Evolutionary conservation across 2,329 filamentous ascomycete genomes (phyloP).

Genomic region (Zopfia rhizophila): DNA sequence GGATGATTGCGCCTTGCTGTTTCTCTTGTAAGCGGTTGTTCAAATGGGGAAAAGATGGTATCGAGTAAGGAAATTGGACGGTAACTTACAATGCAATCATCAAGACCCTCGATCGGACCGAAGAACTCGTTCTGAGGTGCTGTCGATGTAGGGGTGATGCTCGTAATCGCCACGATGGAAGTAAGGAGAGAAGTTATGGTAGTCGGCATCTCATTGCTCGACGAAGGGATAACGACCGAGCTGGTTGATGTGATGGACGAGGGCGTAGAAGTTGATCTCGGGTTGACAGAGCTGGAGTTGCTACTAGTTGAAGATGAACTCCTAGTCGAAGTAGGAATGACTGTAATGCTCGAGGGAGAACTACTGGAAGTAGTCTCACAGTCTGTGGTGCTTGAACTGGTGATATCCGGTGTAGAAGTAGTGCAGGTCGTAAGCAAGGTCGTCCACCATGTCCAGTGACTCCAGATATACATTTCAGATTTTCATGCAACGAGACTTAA

Average conservation of each 20-base stretch:
- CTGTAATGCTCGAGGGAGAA: background rate
- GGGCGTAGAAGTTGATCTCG: background rate
- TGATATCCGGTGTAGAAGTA: too few relatives aligned
- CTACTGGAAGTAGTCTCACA: background rate
- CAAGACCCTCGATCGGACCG: conserved; percentile 26
- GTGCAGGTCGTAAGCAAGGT: too few relatives aligned
- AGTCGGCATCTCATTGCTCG: conserved; percentile 19
- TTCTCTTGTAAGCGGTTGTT: background rate
- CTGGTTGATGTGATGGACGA: background rate
- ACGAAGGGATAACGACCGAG: background rate
- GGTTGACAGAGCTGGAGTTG: conserved; percentile 3
- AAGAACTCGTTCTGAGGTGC: conserved; percentile 6
- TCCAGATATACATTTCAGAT: conserved; percentile 9
- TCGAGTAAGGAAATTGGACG: background rate
- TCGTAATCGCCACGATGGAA: conserved; percentile 20
- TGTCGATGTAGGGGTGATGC: conserved; percentile 2
- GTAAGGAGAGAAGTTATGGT: conserved; percentile 23
- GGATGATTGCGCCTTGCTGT: conserved; percentile 33
- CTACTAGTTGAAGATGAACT: background rate
- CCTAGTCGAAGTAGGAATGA: background rate
- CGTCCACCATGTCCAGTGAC: too few relatives aligned
- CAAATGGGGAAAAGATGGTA: too few relatives aligned
- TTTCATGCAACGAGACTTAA: conserved; percentile 3
- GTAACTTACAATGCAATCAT: conserved; percentile 24
- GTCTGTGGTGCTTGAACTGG: too few relatives aligned